Evolutionary conservation across 2,329 filamentous ascomycete genomes (phyloP).

Genomic region (Aplosporella prunicola): DNA sequence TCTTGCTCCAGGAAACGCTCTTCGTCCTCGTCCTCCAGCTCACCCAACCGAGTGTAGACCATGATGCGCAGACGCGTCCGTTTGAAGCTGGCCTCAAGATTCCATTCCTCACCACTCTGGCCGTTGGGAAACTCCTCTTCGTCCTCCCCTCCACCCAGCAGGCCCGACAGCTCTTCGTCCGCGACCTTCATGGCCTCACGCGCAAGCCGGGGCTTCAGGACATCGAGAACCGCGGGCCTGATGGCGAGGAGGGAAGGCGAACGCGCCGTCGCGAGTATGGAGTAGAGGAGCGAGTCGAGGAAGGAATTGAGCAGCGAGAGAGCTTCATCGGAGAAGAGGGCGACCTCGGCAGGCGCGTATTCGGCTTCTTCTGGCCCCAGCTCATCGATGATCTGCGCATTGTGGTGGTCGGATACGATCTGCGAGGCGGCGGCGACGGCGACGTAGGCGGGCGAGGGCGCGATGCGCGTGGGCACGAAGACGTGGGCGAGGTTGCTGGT

Average conservation of each 20-base stretch:
- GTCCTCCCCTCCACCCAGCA: constrained; percentile 72
- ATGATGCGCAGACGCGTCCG: constrained; percentile 86
- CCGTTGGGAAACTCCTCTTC: constrained; percentile 35
- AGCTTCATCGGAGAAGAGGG: constrained; percentile 62
- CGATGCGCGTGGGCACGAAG: constrained; percentile 57
- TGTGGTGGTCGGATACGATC: constrained; percentile 81
- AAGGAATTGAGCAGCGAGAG: constrained; percentile 80
- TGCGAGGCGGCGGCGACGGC: constrained; percentile 80
- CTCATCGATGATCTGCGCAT: constrained; percentile 60
- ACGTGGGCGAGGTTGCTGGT: constrained; percentile 44
- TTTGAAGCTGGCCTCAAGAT: constrained; percentile 91
- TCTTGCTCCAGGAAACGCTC: constrained; percentile 68
- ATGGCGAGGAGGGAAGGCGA: constrained; percentile 68
- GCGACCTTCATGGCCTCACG: constrained; percentile 74
- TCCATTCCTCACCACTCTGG: constrained; percentile 52
- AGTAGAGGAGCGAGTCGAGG: constrained; percentile 86
- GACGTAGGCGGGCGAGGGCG: constrained; percentile 78
- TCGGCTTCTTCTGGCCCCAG: constrained; percentile 60
- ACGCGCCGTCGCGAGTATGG: constrained; percentile 70
- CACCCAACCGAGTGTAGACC: constrained; percentile 94
- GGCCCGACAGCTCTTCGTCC: constrained; percentile 79
- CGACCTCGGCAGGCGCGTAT: constrained; percentile 49
- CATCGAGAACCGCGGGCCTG: constrained; percentile 72
- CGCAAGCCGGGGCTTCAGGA: constrained; percentile 82
- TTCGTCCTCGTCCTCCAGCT: constrained; percentile 97